These are phyloP conservation scores for Aspergillus proliferans DNA, from an alignment of 2,329 filamentous ascomycete genomes.

Conservation along the genomic window DNA sequence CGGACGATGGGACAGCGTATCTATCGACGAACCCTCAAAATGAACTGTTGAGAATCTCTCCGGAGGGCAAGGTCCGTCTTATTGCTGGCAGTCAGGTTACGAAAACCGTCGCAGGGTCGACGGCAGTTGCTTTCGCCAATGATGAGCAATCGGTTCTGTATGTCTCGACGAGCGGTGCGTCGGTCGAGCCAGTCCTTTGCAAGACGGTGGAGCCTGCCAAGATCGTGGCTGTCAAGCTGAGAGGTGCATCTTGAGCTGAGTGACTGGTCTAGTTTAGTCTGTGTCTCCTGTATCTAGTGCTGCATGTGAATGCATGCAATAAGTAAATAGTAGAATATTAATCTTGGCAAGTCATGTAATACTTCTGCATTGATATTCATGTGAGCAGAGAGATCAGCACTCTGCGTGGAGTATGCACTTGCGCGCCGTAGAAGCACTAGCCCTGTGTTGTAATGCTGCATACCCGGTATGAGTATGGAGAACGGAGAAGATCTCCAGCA, in stretches of 20 bases:
- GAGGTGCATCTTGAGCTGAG: background rate
- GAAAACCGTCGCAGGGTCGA: slow-evolving; percentile 1
- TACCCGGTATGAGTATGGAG: too few species aligned
- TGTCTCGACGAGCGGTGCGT: slow-evolving; percentile 6
- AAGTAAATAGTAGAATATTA: too few species aligned
- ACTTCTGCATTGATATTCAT: too few species aligned
- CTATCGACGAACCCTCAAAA: slow-evolving; percentile 5
- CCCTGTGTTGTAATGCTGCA: too few species aligned
- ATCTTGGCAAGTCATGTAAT: too few species aligned
- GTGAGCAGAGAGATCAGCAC: too few species aligned
- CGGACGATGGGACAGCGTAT: slow-evolving; percentile 3
- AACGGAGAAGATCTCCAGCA: too few species aligned
- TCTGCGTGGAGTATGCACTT: too few species aligned
- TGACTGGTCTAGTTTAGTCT: too few species aligned
- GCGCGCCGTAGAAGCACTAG: too few species aligned
- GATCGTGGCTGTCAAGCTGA: slow-evolving; percentile 1
- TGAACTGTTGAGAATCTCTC: slow-evolving; percentile 1
- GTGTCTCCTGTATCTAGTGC: too few species aligned
- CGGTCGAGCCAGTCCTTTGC: slow-evolving; percentile 2
- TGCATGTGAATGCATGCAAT: too few species aligned
- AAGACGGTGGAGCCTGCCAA: slow-evolving; percentile 5
- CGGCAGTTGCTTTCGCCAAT: background rate
- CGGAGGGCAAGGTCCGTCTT: background rate
- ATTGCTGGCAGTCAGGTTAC: slow-evolving; percentile 1
- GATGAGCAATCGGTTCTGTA: slow-evolving; percentile 1